Percentiles rank a stretch among this genome's conserved stretches.
Conservation (phyloP, 2,329 filamentous ascomycete species). For the Helminthosporium solani region DNA sequence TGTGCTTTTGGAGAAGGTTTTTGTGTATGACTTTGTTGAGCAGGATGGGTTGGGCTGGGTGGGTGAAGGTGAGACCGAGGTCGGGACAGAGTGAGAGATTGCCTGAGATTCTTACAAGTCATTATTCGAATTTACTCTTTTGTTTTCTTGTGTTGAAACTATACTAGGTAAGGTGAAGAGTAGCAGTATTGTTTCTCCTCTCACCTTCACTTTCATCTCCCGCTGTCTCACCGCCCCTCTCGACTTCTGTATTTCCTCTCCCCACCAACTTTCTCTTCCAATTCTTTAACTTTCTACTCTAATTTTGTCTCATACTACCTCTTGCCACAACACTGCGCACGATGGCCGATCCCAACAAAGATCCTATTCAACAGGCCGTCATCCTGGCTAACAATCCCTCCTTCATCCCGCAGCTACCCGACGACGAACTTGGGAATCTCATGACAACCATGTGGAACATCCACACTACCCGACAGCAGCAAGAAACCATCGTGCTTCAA, state of each 20-base stretch:
- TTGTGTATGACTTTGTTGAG: slow-evolving; percentile 31
- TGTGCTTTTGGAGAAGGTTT: slow-evolving; percentile 25
- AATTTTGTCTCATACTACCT: background rate
- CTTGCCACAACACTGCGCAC: background rate
- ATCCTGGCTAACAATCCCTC: background rate
- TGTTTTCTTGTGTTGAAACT: background rate
- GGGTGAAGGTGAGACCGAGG: slow-evolving; percentile 15
- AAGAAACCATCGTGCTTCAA: background rate
- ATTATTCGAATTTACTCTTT: background rate
- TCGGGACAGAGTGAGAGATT: background rate
- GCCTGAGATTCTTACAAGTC: background rate
- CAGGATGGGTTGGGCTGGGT: slow-evolving; percentile 25
- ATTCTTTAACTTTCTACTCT: background rate
- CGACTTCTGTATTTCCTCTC: background rate
- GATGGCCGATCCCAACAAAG: background rate
- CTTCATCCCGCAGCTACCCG: background rate
- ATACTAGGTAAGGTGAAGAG: too few relatives aligned
- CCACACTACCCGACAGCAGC: background rate
- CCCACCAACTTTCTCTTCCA: background rate
- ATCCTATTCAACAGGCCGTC: background rate
- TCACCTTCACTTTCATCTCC: background rate
- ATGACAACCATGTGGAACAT: background rate
- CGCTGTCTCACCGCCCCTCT: background rate
- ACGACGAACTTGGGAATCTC: background rate
- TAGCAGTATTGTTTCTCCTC: background rate